These are phyloP conservation scores for Spatholobus suberectus DNA, from an alignment of 306 rosid genomes.

Conservation along the genomic window DNA sequence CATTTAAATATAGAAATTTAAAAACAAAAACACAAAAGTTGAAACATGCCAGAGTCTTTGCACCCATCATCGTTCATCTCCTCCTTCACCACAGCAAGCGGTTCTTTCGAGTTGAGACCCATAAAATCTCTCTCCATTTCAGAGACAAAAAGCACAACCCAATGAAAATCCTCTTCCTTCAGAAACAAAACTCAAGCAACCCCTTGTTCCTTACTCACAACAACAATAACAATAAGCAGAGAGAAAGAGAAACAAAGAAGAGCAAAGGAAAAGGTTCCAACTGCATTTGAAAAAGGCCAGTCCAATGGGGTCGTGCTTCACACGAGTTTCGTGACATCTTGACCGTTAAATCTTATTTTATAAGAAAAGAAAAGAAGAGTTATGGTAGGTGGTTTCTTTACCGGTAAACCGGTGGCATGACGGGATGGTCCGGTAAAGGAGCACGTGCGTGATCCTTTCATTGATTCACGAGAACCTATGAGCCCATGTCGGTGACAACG, in stretches of 20 bases:
- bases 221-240: not conserved
- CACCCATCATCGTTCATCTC: constrained; percentile 59
- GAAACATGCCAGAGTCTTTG: constrained; percentile 59
- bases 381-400: too few relatives aligned
- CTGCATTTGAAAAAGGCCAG: constrained; percentile 34
- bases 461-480: not conserved
- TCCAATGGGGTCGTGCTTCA: not conserved
- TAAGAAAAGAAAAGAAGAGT: not conserved
- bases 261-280: constrained; percentile 41
- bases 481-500: constrained; percentile 45
- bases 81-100: constrained; percentile 64
- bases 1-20: not conserved
- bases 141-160: constrained; percentile 37
- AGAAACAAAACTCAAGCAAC: constrained; percentile 7
- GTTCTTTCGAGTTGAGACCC: constrained; percentile 72
- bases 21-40: not conserved
- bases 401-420: constrained; percentile 51
- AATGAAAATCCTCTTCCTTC: constrained; percentile 17
- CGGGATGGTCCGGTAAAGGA: constrained; percentile 57
- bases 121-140: constrained; percentile 92
- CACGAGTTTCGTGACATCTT: constrained; percentile 46
- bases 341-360: constrained; percentile 45
- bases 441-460: constrained; percentile 63
- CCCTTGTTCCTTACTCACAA: constrained; percentile 30
- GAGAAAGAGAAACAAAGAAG: constrained; percentile 32